Evolutionary conservation across 1,284 basidiomycete species (phyloP).

Genomic region (Puccinia novopanici): DNA sequence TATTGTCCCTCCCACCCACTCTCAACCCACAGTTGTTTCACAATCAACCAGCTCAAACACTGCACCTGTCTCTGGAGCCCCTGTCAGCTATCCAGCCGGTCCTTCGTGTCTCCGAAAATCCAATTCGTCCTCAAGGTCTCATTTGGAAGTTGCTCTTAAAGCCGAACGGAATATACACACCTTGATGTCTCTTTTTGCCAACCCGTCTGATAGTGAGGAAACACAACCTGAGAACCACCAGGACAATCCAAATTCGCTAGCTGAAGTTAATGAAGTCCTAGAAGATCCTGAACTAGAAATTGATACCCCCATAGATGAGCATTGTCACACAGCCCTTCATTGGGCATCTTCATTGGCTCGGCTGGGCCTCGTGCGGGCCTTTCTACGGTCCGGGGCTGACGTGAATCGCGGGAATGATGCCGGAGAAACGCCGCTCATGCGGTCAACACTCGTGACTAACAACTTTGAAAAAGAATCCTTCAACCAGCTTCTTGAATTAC

Average conservation of each 20-base stretch:
- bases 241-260: slow-evolving; percentile 9
- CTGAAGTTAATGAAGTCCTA: slow-evolving; percentile 27
- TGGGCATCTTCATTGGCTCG: slow-evolving; percentile 85
- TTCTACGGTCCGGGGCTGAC: slow-evolving; percentile 73
- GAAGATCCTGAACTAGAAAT: slow-evolving; percentile 64
- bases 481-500: slow-evolving; percentile 66
- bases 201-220: slow-evolving; percentile 30
- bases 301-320: slow-evolving; percentile 84
- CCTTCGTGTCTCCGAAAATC: slow-evolving; percentile 31
- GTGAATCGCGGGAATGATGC: slow-evolving; percentile 84
- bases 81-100: neutral
- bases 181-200: slow-evolving; percentile 31
- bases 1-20: neutral
- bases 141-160: slow-evolving; percentile 23
- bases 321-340: slow-evolving; percentile 91
- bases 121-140: slow-evolving; percentile 27
- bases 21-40: slow-evolving; percentile 7
- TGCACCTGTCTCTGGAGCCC: neutral
- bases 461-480: slow-evolving; percentile 77
- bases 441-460: slow-evolving; percentile 85
- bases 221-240: neutral
- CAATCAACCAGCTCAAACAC: slow-evolving; percentile 24
- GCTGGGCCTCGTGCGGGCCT: slow-evolving; percentile 66
- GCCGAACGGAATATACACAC: slow-evolving; percentile 34
- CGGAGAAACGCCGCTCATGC: slow-evolving; percentile 91